Evolutionary conservation across 495 filamentous ascomycete species (phyloP).

Genomic region (Xylaria castorea): DNA sequence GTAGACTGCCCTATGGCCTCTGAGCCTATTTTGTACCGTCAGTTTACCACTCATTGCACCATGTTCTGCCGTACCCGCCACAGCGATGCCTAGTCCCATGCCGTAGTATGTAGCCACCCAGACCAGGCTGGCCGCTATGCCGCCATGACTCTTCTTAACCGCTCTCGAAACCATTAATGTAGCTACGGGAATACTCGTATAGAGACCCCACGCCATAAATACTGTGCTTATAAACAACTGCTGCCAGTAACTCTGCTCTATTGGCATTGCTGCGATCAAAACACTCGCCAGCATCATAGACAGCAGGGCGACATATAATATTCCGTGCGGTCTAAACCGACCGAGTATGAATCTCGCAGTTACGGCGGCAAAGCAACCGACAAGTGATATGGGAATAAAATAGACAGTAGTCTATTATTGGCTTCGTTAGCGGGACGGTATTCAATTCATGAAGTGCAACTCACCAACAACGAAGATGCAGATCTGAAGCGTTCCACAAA

Average conservation of each 20-base stretch:
- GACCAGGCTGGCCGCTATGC: slow-evolving; percentile 66
- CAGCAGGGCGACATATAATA: slow-evolving; percentile 57
- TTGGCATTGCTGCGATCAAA: slow-evolving; percentile 54
- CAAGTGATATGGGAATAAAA: slow-evolving; percentile 32
- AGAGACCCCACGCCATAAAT: slow-evolving; percentile 64
- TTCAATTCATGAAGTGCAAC: slow-evolving; percentile 23
- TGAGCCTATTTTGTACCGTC: slow-evolving; percentile 40
- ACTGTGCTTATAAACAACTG: slow-evolving; percentile 61
- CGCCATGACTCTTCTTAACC: slow-evolving; percentile 61
- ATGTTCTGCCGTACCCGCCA: slow-evolving; percentile 68
- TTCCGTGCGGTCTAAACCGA: slow-evolving; percentile 45
- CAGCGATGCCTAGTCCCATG: slow-evolving; percentile 69
- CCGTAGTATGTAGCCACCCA: slow-evolving; percentile 71
- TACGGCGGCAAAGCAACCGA: slow-evolving; percentile 49
- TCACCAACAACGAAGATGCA: slow-evolving; percentile 53
- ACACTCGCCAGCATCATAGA: slow-evolving; percentile 52
- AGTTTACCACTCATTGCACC: slow-evolving; percentile 54
- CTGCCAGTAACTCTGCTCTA: slow-evolving; percentile 61
- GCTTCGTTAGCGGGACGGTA: neutral
- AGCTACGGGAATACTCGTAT: slow-evolving; percentile 65
- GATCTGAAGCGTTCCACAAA: slow-evolving; percentile 59
- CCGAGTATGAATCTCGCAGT: slow-evolving; percentile 53
- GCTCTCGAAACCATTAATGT: slow-evolving; percentile 62
- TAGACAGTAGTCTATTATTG: slow-evolving; percentile 31
- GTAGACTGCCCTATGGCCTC: slow-evolving; percentile 61